Conservation (phyloP, 2,329 filamentous ascomycete genomes). For the Cryphonectria japonica region DNA sequence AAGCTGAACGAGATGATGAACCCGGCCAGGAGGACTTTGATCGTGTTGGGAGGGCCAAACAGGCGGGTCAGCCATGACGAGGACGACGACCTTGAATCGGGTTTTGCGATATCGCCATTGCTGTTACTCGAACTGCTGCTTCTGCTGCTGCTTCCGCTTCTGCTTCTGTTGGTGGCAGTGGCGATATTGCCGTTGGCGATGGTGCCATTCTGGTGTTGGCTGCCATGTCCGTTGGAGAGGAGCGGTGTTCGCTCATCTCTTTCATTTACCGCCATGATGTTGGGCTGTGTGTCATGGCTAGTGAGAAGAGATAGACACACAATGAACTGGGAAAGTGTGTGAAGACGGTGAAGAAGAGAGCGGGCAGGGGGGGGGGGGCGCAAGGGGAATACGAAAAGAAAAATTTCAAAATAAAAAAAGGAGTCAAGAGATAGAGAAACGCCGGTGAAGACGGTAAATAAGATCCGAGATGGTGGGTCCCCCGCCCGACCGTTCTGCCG, state of each 20-base stretch:
- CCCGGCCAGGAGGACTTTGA: slow-evolving; percentile 29
- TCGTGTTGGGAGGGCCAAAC: slow-evolving; percentile 28
- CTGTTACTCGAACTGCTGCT: background rate
- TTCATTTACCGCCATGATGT: slow-evolving; percentile 21
- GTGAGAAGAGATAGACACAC: background rate
- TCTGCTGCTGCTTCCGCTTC: slow-evolving; percentile 2
- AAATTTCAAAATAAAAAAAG: background rate
- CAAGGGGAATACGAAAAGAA: background rate
- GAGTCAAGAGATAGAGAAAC: background rate
- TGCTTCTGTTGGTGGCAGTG: background rate
- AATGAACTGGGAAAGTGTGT: background rate
- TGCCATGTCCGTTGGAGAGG: slow-evolving; percentile 21
- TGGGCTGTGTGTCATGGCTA: background rate
- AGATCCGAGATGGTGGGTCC: slow-evolving; percentile 8
- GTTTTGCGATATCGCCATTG: slow-evolving; percentile 1
- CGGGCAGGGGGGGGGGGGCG: no score
- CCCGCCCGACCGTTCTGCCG: slow-evolving; percentile 14
- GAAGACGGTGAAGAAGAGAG: background rate
- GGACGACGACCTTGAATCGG: slow-evolving; percentile 9
- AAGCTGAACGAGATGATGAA: slow-evolving; percentile 26
- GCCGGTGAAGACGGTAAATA: slow-evolving; percentile 10
- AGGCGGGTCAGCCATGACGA: slow-evolving; percentile 24
- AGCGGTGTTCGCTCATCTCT: slow-evolving; percentile 29
- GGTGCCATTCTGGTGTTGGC: slow-evolving; percentile 15
- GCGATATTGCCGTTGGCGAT: background rate